Evolutionary conservation across 2,329 filamentous ascomycete species (phyloP).

Genomic region (Colletotrichum filicis): DNA sequence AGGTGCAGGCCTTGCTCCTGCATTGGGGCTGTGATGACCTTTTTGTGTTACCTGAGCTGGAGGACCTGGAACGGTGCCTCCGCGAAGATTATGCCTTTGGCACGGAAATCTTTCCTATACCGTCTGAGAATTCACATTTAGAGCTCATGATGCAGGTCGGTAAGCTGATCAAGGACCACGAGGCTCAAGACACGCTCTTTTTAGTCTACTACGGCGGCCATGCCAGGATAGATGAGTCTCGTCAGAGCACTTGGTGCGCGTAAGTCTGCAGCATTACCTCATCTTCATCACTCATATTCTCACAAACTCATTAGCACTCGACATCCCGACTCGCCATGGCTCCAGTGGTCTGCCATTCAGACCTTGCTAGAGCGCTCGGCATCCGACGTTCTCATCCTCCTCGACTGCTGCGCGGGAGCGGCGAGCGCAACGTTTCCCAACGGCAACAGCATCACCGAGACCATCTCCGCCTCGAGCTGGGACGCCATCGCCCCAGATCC

Average conservation of each 20-base stretch:
- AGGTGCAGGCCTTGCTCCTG: conserved; percentile 64
- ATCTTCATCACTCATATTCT: not conserved
- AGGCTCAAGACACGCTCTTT: conserved; percentile 66
- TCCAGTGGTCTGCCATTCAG: conserved; percentile 72
- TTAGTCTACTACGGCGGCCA: conserved; percentile 70
- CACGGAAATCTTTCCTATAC: conserved; percentile 68
- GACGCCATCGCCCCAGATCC: conserved; percentile 70
- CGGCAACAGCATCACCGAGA: conserved; percentile 69
- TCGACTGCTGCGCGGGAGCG: conserved; percentile 70
- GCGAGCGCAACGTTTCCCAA: conserved; percentile 69
- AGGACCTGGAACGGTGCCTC: conserved; percentile 65
- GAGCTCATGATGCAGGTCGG: conserved; percentile 68
- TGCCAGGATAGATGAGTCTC: conserved; percentile 67
- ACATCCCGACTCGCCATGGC: conserved; percentile 62
- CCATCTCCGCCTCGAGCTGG: conserved; percentile 71
- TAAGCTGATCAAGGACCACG: conserved; percentile 66
- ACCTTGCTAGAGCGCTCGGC: conserved; percentile 66
- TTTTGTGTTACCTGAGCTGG: conserved; percentile 67
- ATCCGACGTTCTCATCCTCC: conserved; percentile 67
- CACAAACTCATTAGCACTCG: conserved; percentile 52
- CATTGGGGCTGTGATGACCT: conserved; percentile 70
- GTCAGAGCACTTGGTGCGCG: conserved; percentile 71
- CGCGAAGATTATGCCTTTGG: conserved; percentile 66
- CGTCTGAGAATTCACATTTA: conserved; percentile 67
- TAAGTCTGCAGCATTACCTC: conserved; percentile 46